A percentile compares a stretch with the other conserved stretches of the same genome.
Evolutionary conservation across 805 yeast species (phyloP).

Genomic region (Monosporozyma siamensis): DNA sequence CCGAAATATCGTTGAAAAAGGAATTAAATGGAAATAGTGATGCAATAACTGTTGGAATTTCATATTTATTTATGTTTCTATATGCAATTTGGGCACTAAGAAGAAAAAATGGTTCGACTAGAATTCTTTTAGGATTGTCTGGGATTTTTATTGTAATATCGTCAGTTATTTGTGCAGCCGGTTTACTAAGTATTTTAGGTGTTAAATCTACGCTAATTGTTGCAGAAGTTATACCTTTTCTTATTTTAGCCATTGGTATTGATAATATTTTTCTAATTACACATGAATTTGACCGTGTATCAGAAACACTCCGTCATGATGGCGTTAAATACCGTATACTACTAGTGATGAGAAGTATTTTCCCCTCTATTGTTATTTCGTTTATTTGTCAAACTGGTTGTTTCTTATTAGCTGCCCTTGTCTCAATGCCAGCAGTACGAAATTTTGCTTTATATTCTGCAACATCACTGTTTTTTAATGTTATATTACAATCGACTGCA

Average conservation of each 20-base stretch:
- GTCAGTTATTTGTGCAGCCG: constrained; percentile 77
- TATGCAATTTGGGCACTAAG: constrained; percentile 74
- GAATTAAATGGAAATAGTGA: constrained; percentile 82
- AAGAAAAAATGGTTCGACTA: constrained; percentile 19
- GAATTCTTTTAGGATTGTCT: constrained; percentile 69
- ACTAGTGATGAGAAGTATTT: constrained; percentile 59
- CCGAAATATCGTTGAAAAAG: constrained; percentile 75
- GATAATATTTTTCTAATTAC: constrained; percentile 85
- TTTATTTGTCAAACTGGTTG: constrained; percentile 72
- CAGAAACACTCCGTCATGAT: constrained; percentile 38
- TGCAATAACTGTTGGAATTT: constrained; percentile 53
- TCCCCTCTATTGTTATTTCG: constrained; percentile 79
- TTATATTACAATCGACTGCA: constrained; percentile 68
- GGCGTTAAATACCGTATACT: constrained; percentile 51
- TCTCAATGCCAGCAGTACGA: constrained; percentile 91
- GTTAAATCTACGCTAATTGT: constrained; percentile 82
- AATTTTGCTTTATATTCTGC: constrained; percentile 90
- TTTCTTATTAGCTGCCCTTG: constrained; percentile 67
- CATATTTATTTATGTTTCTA: constrained; percentile 78
- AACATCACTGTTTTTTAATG: constrained; percentile 71
- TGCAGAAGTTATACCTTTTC: constrained; percentile 93
- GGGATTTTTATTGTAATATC: constrained; percentile 76
- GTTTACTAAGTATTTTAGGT: constrained; percentile 66
- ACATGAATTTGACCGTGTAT: constrained; percentile 59
- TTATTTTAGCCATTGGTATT: constrained; percentile 90